These are phyloP conservation scores for Kickxella alabastrina DNA, from an alignment of 192 early-diverging fungal genomes.

Conservation along the genomic window DNA sequence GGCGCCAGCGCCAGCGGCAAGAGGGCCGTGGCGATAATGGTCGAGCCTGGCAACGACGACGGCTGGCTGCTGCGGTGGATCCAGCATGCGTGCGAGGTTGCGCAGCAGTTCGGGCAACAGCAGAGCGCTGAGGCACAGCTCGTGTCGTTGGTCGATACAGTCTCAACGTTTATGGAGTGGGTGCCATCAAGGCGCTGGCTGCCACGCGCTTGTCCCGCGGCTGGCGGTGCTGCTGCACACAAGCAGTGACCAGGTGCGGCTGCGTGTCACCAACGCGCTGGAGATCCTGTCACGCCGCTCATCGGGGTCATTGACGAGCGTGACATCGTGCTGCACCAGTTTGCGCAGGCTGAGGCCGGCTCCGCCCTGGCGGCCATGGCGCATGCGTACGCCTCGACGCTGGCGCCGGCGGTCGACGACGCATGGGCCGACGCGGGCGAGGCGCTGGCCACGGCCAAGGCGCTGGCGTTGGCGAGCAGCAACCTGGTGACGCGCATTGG, in stretches of 20 bases:
- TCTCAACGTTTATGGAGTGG: conserved; percentile 37
- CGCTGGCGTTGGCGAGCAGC: conserved; percentile 6
- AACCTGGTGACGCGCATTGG: conserved; percentile 40
- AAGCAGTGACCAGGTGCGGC: conserved; percentile 17
- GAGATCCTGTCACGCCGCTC: conserved; percentile 34
- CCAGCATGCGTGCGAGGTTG: conserved; percentile 4
- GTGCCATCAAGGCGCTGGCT: conserved; percentile 27
- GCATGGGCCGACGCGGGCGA: conserved; percentile 26
- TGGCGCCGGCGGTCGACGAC: conserved; percentile 1
- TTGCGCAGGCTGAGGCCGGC: conserved; percentile 14
- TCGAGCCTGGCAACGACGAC: conserved; percentile 38
- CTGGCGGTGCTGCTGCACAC: conserved; percentile 16
- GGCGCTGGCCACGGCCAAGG: conserved; percentile 16
- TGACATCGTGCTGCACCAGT: conserved; percentile 28
- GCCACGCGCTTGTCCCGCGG: conserved; percentile 15
- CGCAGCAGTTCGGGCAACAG: not conserved
- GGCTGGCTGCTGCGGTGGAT: conserved; percentile 41
- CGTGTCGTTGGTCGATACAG: conserved; percentile 10
- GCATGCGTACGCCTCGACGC: conserved; percentile 16
- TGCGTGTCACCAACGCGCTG: conserved; percentile 13
- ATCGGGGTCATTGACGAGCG: conserved; percentile 20
- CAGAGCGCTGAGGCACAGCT: conserved; percentile 8
- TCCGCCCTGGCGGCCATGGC: conserved; percentile 7
- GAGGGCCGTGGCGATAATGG: conserved; percentile 16
- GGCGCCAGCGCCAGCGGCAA: not conserved